Conservation (phyloP, 164 flowering plant genomes). For the Saururus chinensis region DNA sequence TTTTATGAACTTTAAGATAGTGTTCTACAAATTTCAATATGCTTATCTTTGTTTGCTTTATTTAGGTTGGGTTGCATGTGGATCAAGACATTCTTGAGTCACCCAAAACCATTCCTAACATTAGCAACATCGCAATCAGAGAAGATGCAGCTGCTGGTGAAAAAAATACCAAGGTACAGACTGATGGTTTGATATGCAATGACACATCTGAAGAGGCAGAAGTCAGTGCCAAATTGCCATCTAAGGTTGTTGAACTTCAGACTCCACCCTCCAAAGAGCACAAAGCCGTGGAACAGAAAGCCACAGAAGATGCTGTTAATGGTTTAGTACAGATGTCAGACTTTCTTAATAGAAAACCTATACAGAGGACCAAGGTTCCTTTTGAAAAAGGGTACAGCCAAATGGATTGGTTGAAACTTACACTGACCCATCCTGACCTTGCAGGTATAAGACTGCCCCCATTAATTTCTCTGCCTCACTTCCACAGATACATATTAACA, state of each 20-base stretch:
- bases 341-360: conserved; percentile 14
- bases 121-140: conserved; percentile 25
- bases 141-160: conserved; percentile 19
- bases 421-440: conserved; percentile 85
- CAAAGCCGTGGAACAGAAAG: conserved; percentile 13
- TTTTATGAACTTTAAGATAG: no score
- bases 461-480: no score
- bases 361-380: conserved; percentile 61
- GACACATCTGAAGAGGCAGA: conserved; percentile 25
- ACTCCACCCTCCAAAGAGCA: conserved; percentile 14
- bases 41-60: not conserved
- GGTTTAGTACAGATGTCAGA: conserved; percentile 11
- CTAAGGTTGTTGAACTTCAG: conserved; percentile 38
- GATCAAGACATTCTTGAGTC: conserved; percentile 23
- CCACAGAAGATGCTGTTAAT: conserved; percentile 9
- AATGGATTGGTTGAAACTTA: conserved; percentile 94
- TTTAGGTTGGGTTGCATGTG: conserved; percentile 33
- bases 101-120: conserved; percentile 22
- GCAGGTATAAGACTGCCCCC: conserved; percentile 48
- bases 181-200: conserved; percentile 7
- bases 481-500: no score
- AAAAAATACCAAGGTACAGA: conserved; percentile 8
- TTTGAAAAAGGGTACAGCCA: conserved; percentile 94
- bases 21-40: not conserved
- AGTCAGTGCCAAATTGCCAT: conserved; percentile 51